phyloP scores from a whole-genome alignment of 2,329 filamentous ascomycete species.

The Ophiocordyceps australis region DNA sequence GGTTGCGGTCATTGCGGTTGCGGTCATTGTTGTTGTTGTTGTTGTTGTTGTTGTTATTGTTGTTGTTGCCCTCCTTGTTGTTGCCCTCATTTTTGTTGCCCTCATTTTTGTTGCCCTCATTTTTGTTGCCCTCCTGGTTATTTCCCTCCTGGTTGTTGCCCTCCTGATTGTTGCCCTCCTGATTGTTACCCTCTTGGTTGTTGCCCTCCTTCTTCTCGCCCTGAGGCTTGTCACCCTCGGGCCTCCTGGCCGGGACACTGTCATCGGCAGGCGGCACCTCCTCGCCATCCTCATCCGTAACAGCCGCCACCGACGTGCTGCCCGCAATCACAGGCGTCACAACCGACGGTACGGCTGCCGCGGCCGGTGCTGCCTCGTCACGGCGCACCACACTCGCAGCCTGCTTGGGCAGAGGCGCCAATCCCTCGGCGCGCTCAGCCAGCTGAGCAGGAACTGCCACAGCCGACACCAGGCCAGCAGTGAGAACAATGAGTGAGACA shows the following conservation, averaged over 20 bases:
- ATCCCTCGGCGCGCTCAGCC: constrained; percentile 3
- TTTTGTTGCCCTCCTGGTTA: not conserved
- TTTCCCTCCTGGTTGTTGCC: not conserved
- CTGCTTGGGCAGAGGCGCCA: too few relatives aligned
- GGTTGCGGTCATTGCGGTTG: constrained; percentile 2
- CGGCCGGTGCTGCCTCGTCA: too few relatives aligned
- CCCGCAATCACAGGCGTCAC: too few relatives aligned
- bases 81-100: constrained; percentile 2
- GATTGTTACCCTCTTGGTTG: not conserved
- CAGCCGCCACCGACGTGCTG: too few relatives aligned
- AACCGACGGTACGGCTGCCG: too few relatives aligned
- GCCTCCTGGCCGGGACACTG: not conserved
- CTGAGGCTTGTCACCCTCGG: too few relatives aligned
- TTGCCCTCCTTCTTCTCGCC: constrained; percentile 1
- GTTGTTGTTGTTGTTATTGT: constrained; percentile 6
- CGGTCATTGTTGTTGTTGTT: not conserved
- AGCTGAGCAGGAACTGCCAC: constrained; percentile 8
- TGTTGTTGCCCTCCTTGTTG: constrained; percentile 1
- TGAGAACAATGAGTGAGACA: constrained; percentile 9
- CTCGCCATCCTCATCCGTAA: too few relatives aligned
- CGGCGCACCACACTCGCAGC: too few relatives aligned
- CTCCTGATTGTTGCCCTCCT: not conserved
- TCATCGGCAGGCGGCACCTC: too few relatives aligned
- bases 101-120: not conserved
- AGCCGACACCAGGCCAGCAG: constrained; percentile 12